Conservation (phyloP, 331 rosid species). For the Erythrophleum ivorense region DNA sequence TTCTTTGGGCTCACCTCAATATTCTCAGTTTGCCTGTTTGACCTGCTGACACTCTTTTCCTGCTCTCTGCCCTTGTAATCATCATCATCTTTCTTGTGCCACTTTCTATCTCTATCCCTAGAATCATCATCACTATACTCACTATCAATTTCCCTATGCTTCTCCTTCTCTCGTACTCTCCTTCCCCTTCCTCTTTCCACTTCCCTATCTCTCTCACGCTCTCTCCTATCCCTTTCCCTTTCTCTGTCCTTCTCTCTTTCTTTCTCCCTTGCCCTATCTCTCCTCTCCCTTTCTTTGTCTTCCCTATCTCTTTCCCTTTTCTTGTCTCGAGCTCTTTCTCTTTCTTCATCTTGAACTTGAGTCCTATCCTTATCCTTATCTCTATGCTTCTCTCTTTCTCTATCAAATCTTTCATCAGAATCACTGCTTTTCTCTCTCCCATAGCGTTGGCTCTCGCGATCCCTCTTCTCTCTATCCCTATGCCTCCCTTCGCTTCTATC, state of each 20-base stretch:
- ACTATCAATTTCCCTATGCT: slow-evolving; percentile 62
- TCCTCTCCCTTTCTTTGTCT: slow-evolving; percentile 54
- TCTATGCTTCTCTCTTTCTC: slow-evolving; percentile 55
- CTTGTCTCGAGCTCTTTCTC: slow-evolving; percentile 50
- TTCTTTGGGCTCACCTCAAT: slow-evolving; percentile 59
- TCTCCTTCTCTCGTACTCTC: slow-evolving; percentile 59
- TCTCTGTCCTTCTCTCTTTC: slow-evolving; percentile 47
- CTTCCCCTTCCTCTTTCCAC: slow-evolving; percentile 56
- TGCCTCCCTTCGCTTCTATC: slow-evolving; percentile 61
- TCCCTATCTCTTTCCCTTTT: slow-evolving; percentile 55
- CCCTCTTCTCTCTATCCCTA: slow-evolving; percentile 66
- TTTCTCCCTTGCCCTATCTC: slow-evolving; percentile 35
- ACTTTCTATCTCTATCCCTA: slow-evolving; percentile 67
- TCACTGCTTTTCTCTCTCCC: slow-evolving; percentile 63
- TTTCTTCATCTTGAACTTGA: slow-evolving; percentile 22
- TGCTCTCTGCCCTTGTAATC: slow-evolving; percentile 55
- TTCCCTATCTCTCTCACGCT: slow-evolving; percentile 23
- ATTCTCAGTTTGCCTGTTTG: slow-evolving; percentile 58
- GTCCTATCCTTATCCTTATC: slow-evolving; percentile 50
- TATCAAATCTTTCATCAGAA: slow-evolving; percentile 50
- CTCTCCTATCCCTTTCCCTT: slow-evolving; percentile 29
- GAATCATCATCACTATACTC: slow-evolving; percentile 63
- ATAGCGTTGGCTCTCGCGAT: slow-evolving; percentile 52
- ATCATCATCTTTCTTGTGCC: slow-evolving; percentile 70
- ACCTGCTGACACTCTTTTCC: slow-evolving; percentile 59